phyloP scores from a whole-genome alignment of 495 filamentous ascomycete species.

The Penicillium crystallinum region DNA sequence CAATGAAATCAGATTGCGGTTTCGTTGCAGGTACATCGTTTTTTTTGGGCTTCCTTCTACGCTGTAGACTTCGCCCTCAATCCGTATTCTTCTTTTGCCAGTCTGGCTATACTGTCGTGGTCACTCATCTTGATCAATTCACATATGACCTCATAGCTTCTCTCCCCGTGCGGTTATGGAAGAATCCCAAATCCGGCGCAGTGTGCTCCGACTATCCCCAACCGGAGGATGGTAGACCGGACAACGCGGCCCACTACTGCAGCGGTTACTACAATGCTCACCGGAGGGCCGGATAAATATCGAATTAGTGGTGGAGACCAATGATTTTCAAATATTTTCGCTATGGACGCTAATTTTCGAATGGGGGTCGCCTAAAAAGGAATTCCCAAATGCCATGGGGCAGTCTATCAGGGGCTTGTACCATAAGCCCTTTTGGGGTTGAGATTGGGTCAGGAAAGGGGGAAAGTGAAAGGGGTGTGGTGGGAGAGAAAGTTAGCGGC shows the following conservation, averaged over 20 bases:
- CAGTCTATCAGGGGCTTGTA: not conserved
- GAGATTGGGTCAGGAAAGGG: not conserved
- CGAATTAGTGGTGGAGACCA: not conserved
- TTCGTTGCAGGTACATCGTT: not conserved
- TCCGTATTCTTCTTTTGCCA: slow-evolving; percentile 7
- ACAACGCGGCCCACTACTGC: slow-evolving; percentile 26
- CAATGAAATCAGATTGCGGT: slow-evolving; percentile 18
- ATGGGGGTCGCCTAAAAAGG: not conserved
- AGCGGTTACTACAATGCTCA: slow-evolving; percentile 21
- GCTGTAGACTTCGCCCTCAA: not conserved
- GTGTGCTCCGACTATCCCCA: slow-evolving; percentile 35
- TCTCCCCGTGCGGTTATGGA: not conserved
- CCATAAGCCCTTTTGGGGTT: not conserved
- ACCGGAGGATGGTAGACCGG: slow-evolving; percentile 27
- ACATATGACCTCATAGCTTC: not conserved
- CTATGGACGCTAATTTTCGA: slow-evolving; percentile 2
- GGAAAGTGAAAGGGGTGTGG: not conserved
- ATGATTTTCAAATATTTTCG: slow-evolving; percentile 9
- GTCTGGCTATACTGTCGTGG: not conserved
- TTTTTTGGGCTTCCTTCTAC: not conserved
- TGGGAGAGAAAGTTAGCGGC: slow-evolving; percentile 26
- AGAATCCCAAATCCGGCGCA: slow-evolving; percentile 25
- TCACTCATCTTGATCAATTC: not conserved
- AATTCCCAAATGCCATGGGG: not conserved
- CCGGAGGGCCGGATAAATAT: slow-evolving; percentile 26